Conservation (phyloP, 306 rosid species). For the Fagus sylvatica region DNA sequence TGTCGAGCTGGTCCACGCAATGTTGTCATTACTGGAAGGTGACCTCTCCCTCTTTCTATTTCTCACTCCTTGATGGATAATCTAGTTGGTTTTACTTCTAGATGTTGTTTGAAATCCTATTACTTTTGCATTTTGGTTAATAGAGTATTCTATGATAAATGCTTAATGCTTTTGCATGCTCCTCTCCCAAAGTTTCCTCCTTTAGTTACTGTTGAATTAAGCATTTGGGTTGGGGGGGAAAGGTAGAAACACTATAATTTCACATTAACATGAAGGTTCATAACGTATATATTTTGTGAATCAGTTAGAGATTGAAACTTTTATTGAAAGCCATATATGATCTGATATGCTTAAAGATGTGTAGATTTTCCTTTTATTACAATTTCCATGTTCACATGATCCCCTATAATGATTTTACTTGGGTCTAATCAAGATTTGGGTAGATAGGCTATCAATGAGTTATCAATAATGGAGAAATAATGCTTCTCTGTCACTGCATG, state of each 20-base stretch:
- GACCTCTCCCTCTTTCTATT: neutral
- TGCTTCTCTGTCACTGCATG: conserved; percentile 2
- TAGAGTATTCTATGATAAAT: neutral
- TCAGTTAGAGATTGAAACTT: neutral
- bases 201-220: neutral
- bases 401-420: neutral
- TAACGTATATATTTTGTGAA: neutral
- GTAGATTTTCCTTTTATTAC: neutral
- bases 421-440: neutral
- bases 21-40: conserved; percentile 96
- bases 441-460: neutral
- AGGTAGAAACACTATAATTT: neutral
- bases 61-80: neutral
- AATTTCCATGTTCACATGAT: neutral
- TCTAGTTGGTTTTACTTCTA: neutral
- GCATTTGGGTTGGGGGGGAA: neutral
- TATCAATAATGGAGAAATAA: neutral
- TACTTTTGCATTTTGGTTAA: neutral
- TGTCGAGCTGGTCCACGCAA: conserved; percentile 93
- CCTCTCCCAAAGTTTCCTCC: neutral
- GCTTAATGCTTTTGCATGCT: neutral
- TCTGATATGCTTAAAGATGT: neutral
- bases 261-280: neutral
- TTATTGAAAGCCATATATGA: neutral
- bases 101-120: neutral